Percentiles rank a stretch among this genome's conserved stretches.
Conservation (phyloP, 192 early-diverging fungal species). For the Backusella luteola region DNA sequence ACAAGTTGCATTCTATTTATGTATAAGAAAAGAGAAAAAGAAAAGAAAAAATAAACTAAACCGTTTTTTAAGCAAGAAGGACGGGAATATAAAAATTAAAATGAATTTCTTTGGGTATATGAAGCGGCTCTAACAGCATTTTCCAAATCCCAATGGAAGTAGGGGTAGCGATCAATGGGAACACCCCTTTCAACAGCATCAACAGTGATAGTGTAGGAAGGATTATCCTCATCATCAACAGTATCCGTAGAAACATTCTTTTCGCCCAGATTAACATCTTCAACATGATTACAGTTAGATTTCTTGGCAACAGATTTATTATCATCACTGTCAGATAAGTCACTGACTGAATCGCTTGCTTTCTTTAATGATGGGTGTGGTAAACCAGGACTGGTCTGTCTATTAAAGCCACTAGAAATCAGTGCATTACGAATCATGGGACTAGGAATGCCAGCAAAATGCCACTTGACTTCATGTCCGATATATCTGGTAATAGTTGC, state of each 20-base stretch:
- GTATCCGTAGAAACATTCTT: neutral
- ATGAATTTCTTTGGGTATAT: neutral
- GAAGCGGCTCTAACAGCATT: slow-evolving; percentile 18
- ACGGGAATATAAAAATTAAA: neutral
- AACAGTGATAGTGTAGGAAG: neutral
- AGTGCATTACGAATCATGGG: slow-evolving; percentile 12
- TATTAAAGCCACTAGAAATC: slow-evolving; percentile 18
- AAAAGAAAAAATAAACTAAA: neutral
- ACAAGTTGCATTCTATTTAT: neutral
- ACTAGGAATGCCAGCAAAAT: slow-evolving; percentile 15
- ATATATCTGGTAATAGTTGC: slow-evolving; percentile 6
- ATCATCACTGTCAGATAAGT: neutral
- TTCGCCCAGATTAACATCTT: slow-evolving; percentile 7
- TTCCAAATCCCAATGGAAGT: slow-evolving; percentile 31
- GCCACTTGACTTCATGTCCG: slow-evolving; percentile 25
- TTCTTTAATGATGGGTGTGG: neutral
- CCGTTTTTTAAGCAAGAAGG: neutral
- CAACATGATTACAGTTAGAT: slow-evolving; percentile 4
- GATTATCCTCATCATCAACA: neutral
- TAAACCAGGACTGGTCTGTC: neutral
- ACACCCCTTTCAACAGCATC: slow-evolving; percentile 1
- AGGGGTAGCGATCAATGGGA: slow-evolving; percentile 15
- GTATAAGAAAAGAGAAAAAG: neutral
- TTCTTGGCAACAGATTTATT: slow-evolving; percentile 13
- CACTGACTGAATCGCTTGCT: neutral